These are phyloP conservation scores for Hypoxylon rubiginosum DNA, from an alignment of 2,329 filamentous ascomycete species.

Conservation along the genomic window DNA sequence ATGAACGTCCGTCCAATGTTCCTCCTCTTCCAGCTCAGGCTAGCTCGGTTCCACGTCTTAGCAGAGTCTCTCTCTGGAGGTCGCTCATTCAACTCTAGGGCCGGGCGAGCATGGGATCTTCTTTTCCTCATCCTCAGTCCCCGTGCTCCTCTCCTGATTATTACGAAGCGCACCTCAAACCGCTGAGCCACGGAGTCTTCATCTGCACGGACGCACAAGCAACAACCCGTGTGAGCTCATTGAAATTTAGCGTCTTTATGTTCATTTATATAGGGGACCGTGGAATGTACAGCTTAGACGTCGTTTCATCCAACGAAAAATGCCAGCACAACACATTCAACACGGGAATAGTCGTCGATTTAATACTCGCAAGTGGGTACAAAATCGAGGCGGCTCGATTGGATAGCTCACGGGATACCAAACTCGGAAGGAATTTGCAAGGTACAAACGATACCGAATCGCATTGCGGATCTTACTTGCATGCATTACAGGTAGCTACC, in stretches of 20 bases:
- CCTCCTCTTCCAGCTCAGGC: background rate
- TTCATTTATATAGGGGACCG: background rate
- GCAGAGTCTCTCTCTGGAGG: background rate
- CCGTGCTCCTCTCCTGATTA: background rate
- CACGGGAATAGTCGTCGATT: background rate
- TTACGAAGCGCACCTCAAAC: background rate
- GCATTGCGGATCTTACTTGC: conserved; percentile 12
- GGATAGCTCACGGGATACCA: conserved; percentile 1
- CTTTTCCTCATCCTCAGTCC: background rate
- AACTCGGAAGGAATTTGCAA: conserved; percentile 14
- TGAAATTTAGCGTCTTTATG: background rate
- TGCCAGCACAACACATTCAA: background rate
- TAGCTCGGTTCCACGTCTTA: background rate
- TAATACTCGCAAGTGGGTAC: background rate
- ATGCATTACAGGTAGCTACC: background rate
- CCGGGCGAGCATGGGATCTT: background rate
- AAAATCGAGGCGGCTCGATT: background rate
- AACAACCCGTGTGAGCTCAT: background rate
- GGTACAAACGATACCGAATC: background rate
- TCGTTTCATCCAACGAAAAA: background rate
- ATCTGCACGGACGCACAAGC: background rate
- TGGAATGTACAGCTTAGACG: background rate
- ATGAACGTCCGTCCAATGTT: background rate
- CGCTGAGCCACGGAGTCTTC: background rate
- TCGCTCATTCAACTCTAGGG: background rate